Base-by-base conservation (phyloP, 1,139 yeast species). In the Wickerhamomyces sp. region DNA sequence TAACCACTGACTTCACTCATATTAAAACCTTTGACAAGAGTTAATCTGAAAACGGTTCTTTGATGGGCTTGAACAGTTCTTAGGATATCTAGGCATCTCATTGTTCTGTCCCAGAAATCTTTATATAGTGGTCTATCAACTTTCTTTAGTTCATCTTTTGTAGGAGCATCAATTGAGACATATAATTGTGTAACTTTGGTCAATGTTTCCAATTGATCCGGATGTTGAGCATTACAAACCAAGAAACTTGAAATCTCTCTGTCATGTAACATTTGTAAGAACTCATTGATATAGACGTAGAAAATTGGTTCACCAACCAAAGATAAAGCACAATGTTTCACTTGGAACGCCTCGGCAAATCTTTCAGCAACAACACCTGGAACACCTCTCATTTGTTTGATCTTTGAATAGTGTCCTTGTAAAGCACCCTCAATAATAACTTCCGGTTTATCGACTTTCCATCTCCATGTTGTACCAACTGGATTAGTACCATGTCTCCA, bases 401-500 rank as follows among this genome's bases (percentile, higher is more conserved):
- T 90, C 62, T 90, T 90, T 51, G 86, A 81, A 65, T 90, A 90
- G 63, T 90, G 97, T 4, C 96, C 96, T 55, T 77, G 81, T 43
- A 90, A 68, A 1, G 96, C 97, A 33, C 96, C 96, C 44, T 84
- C 79, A 52, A 90, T 64, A 44, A 90, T 88, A 50, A 73, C 81
- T 57, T 87, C 93, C 0, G 97, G 96, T 26, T 85, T 82, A 64
- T 90, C 96, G 27, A 89, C 85, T 59, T 88, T 93, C 97, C 97
- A 90, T 60, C 97, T 75, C 97, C 97, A 90, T 57, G 84, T 84
- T 39, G 95, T 90, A 29, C 96, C 96, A 1, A 91, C 97, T 0
- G 98, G 98, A 59, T 90, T 91, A 4, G 97, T 90, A 41, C 97
- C 97, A 62, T 91, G 97, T 62, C 98, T 77, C 98, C 98, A 90